Evolutionary conservation across 768 basidiomycete genomes (phyloP).

Genomic region (Omphalotus guepiniiformis): DNA sequence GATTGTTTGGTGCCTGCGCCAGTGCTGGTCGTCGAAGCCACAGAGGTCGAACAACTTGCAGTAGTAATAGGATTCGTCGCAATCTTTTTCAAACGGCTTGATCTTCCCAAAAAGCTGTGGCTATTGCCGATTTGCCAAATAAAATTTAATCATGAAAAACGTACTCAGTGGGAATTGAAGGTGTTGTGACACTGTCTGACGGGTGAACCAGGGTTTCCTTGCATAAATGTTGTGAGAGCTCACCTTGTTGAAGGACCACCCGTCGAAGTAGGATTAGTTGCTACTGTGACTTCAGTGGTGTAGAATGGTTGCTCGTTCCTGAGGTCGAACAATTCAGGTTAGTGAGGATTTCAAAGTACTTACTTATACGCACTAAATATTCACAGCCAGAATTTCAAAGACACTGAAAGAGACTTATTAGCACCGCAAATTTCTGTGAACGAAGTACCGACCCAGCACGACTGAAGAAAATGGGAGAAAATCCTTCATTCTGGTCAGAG

Average conservation of each 20-base stretch:
- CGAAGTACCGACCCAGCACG: background rate
- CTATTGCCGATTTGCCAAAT: background rate
- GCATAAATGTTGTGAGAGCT: too few species aligned
- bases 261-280: conserved; percentile 2
- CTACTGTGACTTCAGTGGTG: background rate
- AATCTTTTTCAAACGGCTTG: too few species aligned
- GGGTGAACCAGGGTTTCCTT: too few species aligned
- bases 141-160: background rate
- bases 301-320: background rate
- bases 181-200: background rate
- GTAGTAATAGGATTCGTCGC: background rate
- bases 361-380: background rate
- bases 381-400: conserved; percentile 1
- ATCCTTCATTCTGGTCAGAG: background rate
- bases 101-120: too few species aligned
- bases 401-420: background rate
- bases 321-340: background rate
- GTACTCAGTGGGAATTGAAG: background rate
- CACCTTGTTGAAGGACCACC: background rate
- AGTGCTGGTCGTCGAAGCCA: background rate
- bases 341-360: background rate
- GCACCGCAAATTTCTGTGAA: background rate
- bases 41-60: background rate
- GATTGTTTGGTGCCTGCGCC: background rate
- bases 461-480: background rate